Conservation (phyloP, 306 rosid species). For the Pterocarpus santalinus region DNA sequence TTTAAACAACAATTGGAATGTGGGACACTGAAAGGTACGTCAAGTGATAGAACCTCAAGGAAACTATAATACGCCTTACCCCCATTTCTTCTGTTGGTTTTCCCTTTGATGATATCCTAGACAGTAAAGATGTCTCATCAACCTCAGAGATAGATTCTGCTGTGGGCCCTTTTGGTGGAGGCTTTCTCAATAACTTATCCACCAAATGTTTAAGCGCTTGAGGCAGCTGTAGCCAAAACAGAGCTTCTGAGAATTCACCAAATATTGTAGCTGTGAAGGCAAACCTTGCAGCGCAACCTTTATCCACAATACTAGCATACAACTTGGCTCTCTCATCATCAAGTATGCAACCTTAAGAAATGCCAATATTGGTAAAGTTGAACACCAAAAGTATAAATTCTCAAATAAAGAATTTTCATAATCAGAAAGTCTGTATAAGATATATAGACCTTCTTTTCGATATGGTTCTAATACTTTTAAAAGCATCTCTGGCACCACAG, state of each 20-base stretch:
- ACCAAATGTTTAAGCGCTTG: slow-evolving; percentile 81
- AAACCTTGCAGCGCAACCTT: slow-evolving; percentile 85
- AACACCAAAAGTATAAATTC: slow-evolving; percentile 41
- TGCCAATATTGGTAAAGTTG: slow-evolving; percentile 45
- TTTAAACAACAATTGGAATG: slow-evolving; percentile 39
- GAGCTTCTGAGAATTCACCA: slow-evolving; percentile 93
- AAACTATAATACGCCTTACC: slow-evolving; percentile 57
- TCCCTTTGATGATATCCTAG: slow-evolving; percentile 89
- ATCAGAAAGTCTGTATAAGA: slow-evolving; percentile 45
- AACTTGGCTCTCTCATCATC: slow-evolving; percentile 93
- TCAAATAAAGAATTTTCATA: slow-evolving; percentile 24
- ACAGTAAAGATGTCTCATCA: slow-evolving; percentile 71
- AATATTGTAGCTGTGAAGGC: slow-evolving; percentile 91
- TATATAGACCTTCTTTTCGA: slow-evolving; percentile 79
- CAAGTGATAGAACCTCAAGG: slow-evolving; percentile 11
- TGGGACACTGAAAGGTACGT: slow-evolving; percentile 25
- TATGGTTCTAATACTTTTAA: slow-evolving; percentile 94
- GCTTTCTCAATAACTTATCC: slow-evolving; percentile 71
- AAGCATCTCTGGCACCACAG: slow-evolving; percentile 95
- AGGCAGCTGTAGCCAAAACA: slow-evolving; percentile 95
- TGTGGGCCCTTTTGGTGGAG: slow-evolving; percentile 57
- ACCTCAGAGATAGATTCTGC: slow-evolving; percentile 58
- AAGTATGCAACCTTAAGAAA: slow-evolving; percentile 80
- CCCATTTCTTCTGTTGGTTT: slow-evolving; percentile 64
- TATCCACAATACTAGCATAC: slow-evolving; percentile 83